Percentiles rank a stretch among this genome's conserved stretches.
These are phyloP conservation scores for Letharia columbiana DNA, from an alignment of 495 filamentous ascomycete genomes.

Conservation along the genomic window DNA sequence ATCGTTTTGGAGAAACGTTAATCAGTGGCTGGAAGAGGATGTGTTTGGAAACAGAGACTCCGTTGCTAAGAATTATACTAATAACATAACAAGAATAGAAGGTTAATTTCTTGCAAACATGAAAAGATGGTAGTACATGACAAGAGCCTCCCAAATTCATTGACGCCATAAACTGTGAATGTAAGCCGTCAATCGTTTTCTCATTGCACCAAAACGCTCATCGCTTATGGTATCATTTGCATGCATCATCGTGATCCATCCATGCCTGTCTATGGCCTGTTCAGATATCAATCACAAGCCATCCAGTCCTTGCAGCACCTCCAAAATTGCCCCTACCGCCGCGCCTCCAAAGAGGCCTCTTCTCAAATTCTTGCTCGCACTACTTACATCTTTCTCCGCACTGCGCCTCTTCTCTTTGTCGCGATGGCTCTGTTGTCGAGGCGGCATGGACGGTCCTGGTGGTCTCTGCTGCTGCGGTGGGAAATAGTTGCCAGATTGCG, in stretches of 20 bases:
- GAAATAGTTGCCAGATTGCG: conserved; percentile 18
- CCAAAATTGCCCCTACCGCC: conserved; percentile 39
- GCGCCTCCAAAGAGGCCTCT: conserved; percentile 36
- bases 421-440: conserved; percentile 24
- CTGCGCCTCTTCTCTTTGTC: conserved; percentile 18
- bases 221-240: conserved; percentile 1
- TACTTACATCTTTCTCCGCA: conserved; percentile 16
- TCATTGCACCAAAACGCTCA: neutral
- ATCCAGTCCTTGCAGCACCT: conserved; percentile 36
- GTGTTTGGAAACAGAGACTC: neutral
- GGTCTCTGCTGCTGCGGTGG: conserved; percentile 22
- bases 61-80: neutral
- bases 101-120: neutral
- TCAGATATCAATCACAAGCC: conserved; percentile 17
- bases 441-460: conserved; percentile 6
- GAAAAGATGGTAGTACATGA: neutral
- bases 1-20: neutral
- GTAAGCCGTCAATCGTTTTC: neutral
- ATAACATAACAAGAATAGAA: neutral
- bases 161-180: neutral
- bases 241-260: neutral
- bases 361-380: conserved; percentile 32
- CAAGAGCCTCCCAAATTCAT: neutral
- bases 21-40: neutral
- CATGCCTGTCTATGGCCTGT: too few relatives aligned